Percentiles rank a stretch among this genome's conserved stretches.
Conservation (phyloP, 768 basidiomycete species). For the Cystoderma amianthinum region DNA sequence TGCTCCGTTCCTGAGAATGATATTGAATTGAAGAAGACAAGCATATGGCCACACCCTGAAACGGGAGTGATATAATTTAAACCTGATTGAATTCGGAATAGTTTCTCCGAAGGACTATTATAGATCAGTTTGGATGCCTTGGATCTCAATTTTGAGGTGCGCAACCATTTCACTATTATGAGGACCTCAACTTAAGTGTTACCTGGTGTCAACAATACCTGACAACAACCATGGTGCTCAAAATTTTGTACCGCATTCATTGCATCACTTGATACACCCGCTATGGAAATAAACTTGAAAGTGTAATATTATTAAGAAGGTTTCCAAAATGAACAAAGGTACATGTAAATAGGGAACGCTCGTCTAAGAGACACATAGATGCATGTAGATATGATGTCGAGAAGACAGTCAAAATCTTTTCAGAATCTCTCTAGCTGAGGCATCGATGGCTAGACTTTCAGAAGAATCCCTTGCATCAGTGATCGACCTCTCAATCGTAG, state of each 20-base stretch:
- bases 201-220: no score
- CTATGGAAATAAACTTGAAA: no score
- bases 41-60: not conserved
- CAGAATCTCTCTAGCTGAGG: constrained; percentile 33
- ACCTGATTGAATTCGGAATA: not conserved
- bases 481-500: constrained; percentile 20
- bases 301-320: not conserved
- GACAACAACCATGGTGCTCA: no score
- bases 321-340: not conserved
- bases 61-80: not conserved
- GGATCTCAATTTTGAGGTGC: no score
- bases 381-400: not conserved
- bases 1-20: constrained; percentile 7
- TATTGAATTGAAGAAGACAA: no score
- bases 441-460: constrained; percentile 12
- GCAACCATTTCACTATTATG: no score
- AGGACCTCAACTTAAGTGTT: no score
- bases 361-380: not conserved
- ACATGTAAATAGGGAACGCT: no score
- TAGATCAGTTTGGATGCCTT: no score
- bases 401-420: constrained; percentile 21
- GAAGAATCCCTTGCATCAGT: constrained; percentile 10
- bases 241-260: no score
- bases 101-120: constrained; percentile 4
- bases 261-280: no score